Evolutionary conservation across 441 rosid genomes (phyloP).

Genomic region (Adansonia grandidieri): DNA sequence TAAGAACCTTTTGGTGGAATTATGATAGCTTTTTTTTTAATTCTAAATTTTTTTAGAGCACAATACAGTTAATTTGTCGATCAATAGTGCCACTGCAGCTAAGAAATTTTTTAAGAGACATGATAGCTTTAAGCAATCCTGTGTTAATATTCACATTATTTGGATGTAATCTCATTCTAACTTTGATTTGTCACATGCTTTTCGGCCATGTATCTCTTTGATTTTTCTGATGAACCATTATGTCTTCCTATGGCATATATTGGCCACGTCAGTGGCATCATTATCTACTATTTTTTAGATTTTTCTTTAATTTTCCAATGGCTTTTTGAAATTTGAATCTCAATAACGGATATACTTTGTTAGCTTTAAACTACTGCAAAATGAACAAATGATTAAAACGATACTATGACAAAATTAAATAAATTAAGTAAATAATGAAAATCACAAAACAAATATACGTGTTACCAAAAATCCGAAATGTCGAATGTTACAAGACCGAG

Average conservation of each 20-base stretch:
- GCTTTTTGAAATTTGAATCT: conserved; percentile 41
- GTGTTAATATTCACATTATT: conserved; percentile 36
- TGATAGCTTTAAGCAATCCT: conserved; percentile 40
- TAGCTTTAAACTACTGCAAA: no score
- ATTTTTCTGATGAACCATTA: conserved; percentile 46
- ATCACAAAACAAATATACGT: no score
- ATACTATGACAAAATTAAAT: no score
- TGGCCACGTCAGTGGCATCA: conserved; percentile 62
- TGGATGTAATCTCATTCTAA: conserved; percentile 44
- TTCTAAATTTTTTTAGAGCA: conserved; percentile 33
- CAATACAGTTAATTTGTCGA: conserved; percentile 67
- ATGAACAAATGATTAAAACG: no score
- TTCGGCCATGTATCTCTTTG: conserved; percentile 42
- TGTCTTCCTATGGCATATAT: conserved; percentile 55
- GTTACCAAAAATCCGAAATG: no score
- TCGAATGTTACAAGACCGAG: no score
- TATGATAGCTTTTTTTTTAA: background rate
- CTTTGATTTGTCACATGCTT: conserved; percentile 19
- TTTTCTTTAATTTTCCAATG: conserved; percentile 48
- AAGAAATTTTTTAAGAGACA: conserved; percentile 43
- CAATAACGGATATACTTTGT: conserved; percentile 38
- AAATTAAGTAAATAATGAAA: no score
- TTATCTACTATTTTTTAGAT: conserved; percentile 67
- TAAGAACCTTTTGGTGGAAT: conserved; percentile 19
- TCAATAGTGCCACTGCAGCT: conserved; percentile 71